A percentile compares a stretch with the other conserved stretches of the same genome.
phyloP scores from a whole-genome alignment of 192 early-diverging fungal species.

The Coemansia sp. region DNA sequence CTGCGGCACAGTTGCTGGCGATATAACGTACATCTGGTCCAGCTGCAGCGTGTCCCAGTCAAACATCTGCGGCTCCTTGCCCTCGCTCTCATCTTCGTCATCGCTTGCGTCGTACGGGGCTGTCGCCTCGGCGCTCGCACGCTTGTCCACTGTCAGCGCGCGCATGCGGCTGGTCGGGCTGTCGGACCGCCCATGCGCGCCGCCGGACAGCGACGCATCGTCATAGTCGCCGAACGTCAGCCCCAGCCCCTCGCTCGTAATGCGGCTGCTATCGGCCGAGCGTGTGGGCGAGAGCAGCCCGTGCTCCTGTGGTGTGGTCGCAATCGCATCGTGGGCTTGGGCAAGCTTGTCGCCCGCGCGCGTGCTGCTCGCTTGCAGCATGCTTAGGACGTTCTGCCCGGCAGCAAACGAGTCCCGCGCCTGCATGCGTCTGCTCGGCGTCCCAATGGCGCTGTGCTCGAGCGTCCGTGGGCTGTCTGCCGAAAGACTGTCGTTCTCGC shows the following conservation, averaged over 20 bases:
- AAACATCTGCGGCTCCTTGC: slow-evolving; percentile 51
- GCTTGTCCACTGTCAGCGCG: slow-evolving; percentile 16
- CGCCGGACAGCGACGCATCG: background rate
- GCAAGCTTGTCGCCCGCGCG: slow-evolving; percentile 13
- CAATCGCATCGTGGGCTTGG: background rate
- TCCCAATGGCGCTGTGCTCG: slow-evolving; percentile 29
- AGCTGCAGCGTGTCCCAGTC: slow-evolving; percentile 79
- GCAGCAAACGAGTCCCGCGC: slow-evolving; percentile 33
- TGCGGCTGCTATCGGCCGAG: slow-evolving; percentile 13
- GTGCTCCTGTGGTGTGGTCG: background rate
- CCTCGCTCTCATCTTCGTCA: slow-evolving; percentile 22
- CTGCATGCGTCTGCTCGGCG: slow-evolving; percentile 12
- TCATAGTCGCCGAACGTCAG: slow-evolving; percentile 15
- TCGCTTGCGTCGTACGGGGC: slow-evolving; percentile 9
- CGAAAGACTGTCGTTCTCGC: slow-evolving; percentile 13
- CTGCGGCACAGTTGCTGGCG: slow-evolving; percentile 63
- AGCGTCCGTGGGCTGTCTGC: slow-evolving; percentile 36
- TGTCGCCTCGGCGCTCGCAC: slow-evolving; percentile 4
- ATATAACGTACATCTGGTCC: slow-evolving; percentile 98
- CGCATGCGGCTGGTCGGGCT: slow-evolving; percentile 19
- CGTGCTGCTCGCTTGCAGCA: slow-evolving; percentile 45
- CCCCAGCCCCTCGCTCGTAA: slow-evolving; percentile 10
- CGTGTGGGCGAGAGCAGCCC: slow-evolving; percentile 19
- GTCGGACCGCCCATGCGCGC: background rate
- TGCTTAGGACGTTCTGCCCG: slow-evolving; percentile 48